These are phyloP conservation scores for Pterocarpus santalinus DNA, from an alignment of 306 rosid genomes.

Conservation along the genomic window DNA sequence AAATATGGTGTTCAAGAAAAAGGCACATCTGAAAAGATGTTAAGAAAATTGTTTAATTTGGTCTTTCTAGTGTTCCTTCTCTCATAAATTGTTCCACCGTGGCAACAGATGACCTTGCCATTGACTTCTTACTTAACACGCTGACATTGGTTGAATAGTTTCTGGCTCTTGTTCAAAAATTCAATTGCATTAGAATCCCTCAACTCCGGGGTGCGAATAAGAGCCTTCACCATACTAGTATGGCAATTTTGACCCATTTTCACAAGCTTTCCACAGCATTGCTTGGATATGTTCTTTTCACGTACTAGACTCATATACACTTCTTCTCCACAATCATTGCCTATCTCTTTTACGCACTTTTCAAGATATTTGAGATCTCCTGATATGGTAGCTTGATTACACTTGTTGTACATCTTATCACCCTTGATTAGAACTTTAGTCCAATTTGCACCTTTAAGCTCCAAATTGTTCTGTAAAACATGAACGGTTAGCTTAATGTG, in stretches of 20 bases:
- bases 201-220: slow-evolving; percentile 29
- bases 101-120: not conserved
- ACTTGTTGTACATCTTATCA: not conserved
- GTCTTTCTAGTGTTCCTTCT: not conserved
- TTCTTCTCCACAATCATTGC: slow-evolving; percentile 12
- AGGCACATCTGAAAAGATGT: not conserved
- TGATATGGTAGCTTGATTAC: slow-evolving; percentile 23
- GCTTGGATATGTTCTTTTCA: not conserved
- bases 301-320: not conserved
- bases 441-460: not conserved
- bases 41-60: not conserved
- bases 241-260: slow-evolving; percentile 23
- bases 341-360: slow-evolving; percentile 4
- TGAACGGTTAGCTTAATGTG: not conserved
- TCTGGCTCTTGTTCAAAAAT: not conserved
- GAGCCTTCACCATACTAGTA: not conserved
- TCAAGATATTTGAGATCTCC: not conserved
- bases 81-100: not conserved
- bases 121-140: not conserved
- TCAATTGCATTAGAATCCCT: slow-evolving; percentile 10
- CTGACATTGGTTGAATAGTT: not conserved
- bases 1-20: too few species aligned
- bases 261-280: slow-evolving; percentile 34
- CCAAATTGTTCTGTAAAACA: not conserved
- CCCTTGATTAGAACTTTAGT: not conserved